phyloP scores from a whole-genome alignment of 768 basidiomycete genomes.

The Pulveroboletus sp. region DNA sequence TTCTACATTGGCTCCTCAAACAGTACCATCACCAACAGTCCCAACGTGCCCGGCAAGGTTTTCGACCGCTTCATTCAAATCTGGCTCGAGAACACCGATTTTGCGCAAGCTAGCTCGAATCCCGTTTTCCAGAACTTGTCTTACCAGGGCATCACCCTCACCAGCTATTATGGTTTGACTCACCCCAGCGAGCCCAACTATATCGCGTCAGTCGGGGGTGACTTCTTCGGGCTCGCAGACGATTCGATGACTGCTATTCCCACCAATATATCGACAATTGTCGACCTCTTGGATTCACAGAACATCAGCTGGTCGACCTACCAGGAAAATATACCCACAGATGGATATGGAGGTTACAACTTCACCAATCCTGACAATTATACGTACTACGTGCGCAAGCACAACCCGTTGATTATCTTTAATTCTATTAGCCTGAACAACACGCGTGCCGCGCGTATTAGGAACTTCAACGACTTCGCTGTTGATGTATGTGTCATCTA shows the following conservation, averaged over 20 bases:
- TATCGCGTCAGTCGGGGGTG: constrained; percentile 42
- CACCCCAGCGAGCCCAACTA: constrained; percentile 66
- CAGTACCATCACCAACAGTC: constrained; percentile 36
- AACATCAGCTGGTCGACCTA: constrained; percentile 58
- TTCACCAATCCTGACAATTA: constrained; percentile 33
- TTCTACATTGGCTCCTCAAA: constrained; percentile 43
- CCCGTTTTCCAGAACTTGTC: constrained; percentile 37
- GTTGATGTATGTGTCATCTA: constrained; percentile 37
- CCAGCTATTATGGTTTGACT: constrained; percentile 45
- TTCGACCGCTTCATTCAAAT: constrained; percentile 51
- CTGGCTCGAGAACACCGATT: constrained; percentile 65
- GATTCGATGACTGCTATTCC: constrained; percentile 36
- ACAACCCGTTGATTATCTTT: constrained; percentile 49
- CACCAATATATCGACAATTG: constrained; percentile 49
- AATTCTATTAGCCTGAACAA: constrained; percentile 44
- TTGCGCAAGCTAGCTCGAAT: constrained; percentile 24
- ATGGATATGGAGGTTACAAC: constrained; percentile 42
- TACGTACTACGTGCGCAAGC: constrained; percentile 53
- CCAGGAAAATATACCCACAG: constrained; percentile 53
- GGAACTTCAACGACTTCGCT: constrained; percentile 62
- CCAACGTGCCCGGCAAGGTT: constrained; percentile 36
- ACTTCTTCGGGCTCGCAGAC: constrained; percentile 46
- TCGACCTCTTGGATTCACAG: constrained; percentile 56
- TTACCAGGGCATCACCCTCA: constrained; percentile 45
- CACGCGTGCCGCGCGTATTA: constrained; percentile 39